These are phyloP conservation scores for Conringia planisiliqua DNA, from an alignment of 345 rosid genomes.

Conservation along the genomic window DNA sequence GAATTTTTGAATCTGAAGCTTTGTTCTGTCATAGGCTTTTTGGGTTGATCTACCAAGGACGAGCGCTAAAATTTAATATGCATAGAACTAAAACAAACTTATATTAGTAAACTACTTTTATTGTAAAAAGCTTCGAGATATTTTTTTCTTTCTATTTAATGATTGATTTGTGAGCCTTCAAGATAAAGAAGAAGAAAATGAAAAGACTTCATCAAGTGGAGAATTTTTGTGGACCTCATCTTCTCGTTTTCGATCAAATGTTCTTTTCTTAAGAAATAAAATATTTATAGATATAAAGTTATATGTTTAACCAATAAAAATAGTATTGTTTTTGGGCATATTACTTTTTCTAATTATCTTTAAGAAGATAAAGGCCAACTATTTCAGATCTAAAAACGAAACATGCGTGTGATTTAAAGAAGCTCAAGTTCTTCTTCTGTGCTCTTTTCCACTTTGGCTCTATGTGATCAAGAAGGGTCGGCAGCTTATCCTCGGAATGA, in stretches of 20 bases:
- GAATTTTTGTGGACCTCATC: slow-evolving; percentile 24
- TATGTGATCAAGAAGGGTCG: slow-evolving; percentile 28
- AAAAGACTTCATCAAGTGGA: slow-evolving; percentile 27
- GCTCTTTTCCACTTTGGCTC: slow-evolving; percentile 29
- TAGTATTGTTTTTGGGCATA: neutral
- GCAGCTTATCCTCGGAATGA: slow-evolving; percentile 28
- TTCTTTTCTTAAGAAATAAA: neutral
- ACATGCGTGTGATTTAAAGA: slow-evolving; percentile 27
- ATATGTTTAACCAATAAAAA: slow-evolving; percentile 5
- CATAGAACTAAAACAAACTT: neutral
- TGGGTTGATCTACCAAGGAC: neutral
- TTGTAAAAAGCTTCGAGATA: neutral
- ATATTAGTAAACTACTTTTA: neutral
- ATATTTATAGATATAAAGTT: slow-evolving; percentile 11
- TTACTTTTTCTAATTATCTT: neutral
- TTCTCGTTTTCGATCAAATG: slow-evolving; percentile 23
- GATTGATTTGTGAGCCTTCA: slow-evolving; percentile 1
- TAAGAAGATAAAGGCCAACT: neutral
- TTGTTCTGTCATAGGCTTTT: neutral
- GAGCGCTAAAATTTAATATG: neutral
- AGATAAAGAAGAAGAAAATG: slow-evolving; percentile 23
- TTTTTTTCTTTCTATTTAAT: neutral
- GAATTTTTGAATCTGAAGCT: neutral
- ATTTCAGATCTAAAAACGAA: neutral
- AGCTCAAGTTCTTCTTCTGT: slow-evolving; percentile 19